Base-by-base conservation (phyloP, 805 yeast genomes). In the Metschnikowia lochheadii region DNA sequence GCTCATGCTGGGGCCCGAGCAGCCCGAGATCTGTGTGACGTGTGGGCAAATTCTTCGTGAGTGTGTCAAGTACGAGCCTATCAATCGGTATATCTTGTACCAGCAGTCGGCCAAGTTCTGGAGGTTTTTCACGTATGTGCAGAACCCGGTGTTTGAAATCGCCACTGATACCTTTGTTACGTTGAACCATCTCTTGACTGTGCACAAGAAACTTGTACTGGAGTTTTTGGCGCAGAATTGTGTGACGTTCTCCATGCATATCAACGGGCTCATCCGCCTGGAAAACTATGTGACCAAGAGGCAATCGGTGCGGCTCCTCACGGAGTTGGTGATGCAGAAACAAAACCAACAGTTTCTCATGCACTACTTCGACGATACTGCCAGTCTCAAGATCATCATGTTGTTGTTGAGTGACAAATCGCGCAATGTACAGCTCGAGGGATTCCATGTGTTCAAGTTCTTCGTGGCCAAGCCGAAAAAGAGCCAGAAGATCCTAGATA, bases 401-500 rank as follows among this genome's bases (percentile, higher is more conserved):
- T 78, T 85, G 35, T 68, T 90, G 53, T 72, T 94, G 56, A 84
- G 94, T 52, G 97, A 92, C 66, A 87, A 86, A 68, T 89, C 95
- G 55, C 87, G 86, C 63, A 91, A 91, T 66, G 78, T 94, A 51
- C 97, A 91, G 64, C 68, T 82, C 49, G 98, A 94, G 66, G 90
- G 96, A 3, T 94, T 94, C 63, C 91, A 94, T 57, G 85, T 92
- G 36, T 92, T 94, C 73, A 94, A 92, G 69, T 87, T 91, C 37
- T 89, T 94, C 68, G 90, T 90, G n/a, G 98, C 97, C 4, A 94
- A 94, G 67, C 99, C 99, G 5, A 83, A 85, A 55, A 91, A 91
- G 65, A 77, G 89, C 2, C 89, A 85, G 64, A 82, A 85, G 6
- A 83, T 94, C 2, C 70, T 79, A 48, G 97, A 92, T 66, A 87